Evolutionary conservation across 2,329 filamentous ascomycete genomes (phyloP).

Genomic region (Penicillium sp.): DNA sequence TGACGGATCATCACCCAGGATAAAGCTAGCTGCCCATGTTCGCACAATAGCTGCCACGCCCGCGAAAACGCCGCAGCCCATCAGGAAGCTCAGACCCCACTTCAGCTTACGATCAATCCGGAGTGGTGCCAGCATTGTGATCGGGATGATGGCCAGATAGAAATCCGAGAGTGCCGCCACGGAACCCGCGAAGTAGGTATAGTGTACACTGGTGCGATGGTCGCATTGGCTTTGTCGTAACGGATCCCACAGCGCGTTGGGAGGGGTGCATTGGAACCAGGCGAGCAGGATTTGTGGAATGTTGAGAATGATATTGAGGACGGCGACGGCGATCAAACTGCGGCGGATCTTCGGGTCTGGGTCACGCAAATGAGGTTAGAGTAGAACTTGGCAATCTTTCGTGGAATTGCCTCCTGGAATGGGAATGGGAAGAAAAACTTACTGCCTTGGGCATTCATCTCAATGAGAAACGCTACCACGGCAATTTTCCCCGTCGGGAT

Average conservation of each 20-base stretch:
- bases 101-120: conserved; percentile 28
- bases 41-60: conserved; percentile 28
- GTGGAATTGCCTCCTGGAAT: not conserved
- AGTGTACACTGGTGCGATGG: conserved; percentile 25
- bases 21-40: conserved; percentile 28
- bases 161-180: conserved; percentile 27
- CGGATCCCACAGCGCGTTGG: conserved; percentile 26
- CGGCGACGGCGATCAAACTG: conserved; percentile 27
- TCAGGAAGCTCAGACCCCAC: conserved; percentile 29
- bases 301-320: conserved; percentile 25
- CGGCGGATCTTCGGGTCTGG: conserved; percentile 28
- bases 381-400: not conserved
- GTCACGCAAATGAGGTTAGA: not conserved
- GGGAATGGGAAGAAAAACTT: not conserved
- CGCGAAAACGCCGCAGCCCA: conserved; percentile 28
- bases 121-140: conserved; percentile 25
- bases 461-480: conserved; percentile 26
- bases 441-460: conserved; percentile 30
- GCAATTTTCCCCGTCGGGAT: conserved; percentile 30
- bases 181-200: conserved; percentile 27
- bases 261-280: conserved; percentile 28
- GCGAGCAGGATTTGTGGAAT: conserved; percentile 25
- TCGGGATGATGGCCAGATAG: conserved; percentile 27
- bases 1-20: conserved; percentile 22
- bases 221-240: conserved; percentile 22